These are phyloP conservation scores for Alternaria atra DNA, from an alignment of 2,329 filamentous ascomycete genomes.

Conservation along the genomic window DNA sequence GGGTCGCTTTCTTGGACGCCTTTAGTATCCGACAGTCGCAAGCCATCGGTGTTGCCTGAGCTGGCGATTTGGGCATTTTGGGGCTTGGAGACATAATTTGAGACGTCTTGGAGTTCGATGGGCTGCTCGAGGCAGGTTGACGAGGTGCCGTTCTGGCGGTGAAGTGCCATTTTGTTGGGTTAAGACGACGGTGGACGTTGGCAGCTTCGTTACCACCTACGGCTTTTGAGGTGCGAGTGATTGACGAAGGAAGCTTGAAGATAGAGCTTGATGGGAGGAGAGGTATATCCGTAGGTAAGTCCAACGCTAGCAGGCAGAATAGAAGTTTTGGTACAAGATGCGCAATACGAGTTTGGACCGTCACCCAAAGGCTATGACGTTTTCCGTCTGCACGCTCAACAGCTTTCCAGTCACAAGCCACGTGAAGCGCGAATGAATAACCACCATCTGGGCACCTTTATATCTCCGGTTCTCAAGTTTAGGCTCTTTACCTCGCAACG, in stretches of 20 bases:
- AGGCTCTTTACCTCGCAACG: not conserved
- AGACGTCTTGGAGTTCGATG: conserved; percentile 45
- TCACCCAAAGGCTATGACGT: not conserved
- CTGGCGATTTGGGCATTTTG: conserved; percentile 29
- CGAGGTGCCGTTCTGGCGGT: conserved; percentile 44
- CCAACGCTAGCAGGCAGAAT: not conserved
- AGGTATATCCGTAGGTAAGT: not conserved
- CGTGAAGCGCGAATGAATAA: not conserved
- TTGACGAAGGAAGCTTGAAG: not conserved
- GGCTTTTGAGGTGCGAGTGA: not conserved
- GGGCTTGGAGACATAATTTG: conserved; percentile 29
- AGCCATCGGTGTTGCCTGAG: conserved; percentile 12
- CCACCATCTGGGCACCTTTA: not conserved
- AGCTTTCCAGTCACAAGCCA: not conserved
- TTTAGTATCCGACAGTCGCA: conserved; percentile 30
- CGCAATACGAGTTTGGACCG: not conserved
- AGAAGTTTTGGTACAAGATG: not conserved
- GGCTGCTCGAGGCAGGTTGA: conserved; percentile 47
- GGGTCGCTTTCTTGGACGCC: conserved; percentile 28
- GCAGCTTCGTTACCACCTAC: not conserved
- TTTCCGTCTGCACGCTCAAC: not conserved
- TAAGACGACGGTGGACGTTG: not conserved
- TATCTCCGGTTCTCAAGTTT: not conserved
- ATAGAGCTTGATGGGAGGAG: not conserved
- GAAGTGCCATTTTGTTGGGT: conserved; percentile 32